These are phyloP conservation scores for Psidium guajava DNA, from an alignment of 345 rosid genomes.

Conservation along the genomic window DNA sequence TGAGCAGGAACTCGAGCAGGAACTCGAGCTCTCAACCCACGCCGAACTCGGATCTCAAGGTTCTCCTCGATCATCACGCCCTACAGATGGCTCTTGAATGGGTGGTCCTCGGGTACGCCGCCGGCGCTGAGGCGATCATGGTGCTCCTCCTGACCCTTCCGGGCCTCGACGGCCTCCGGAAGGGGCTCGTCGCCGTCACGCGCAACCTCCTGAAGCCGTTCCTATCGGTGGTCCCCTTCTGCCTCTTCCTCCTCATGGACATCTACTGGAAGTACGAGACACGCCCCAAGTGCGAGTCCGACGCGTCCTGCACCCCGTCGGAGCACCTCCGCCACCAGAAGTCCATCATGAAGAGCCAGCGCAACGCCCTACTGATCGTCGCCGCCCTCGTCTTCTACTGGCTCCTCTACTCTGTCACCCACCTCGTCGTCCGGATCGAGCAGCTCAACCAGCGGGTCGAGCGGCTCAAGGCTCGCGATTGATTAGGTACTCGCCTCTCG, in stretches of 20 bases:
- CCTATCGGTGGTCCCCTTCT: constrained; percentile 77
- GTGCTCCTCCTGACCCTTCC: constrained; percentile 72
- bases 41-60: neutral
- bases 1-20: neutral
- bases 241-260: constrained; percentile 78
- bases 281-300: constrained; percentile 49
- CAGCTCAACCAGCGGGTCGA: constrained; percentile 61
- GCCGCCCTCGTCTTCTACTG: constrained; percentile 78
- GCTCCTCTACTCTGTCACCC: constrained; percentile 72
- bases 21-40: neutral
- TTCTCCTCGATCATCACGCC: neutral
- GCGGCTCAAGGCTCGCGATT: constrained; percentile 43
- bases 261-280: constrained; percentile 96
- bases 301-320: constrained; percentile 59
- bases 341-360: constrained; percentile 81
- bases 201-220: constrained; percentile 85
- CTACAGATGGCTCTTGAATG: constrained; percentile 76
- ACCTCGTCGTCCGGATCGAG: constrained; percentile 56
- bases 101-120: constrained; percentile 82
- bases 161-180: constrained; percentile 65
- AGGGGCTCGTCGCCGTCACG: constrained; percentile 69
- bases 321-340: constrained; percentile 90
- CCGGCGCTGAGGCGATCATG: constrained; percentile 90
- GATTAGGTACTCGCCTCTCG: neutral
- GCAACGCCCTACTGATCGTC: constrained; percentile 70